Conservation (phyloP, 2,329 filamentous ascomycete genomes). For the Penicillium sp. region DNA sequence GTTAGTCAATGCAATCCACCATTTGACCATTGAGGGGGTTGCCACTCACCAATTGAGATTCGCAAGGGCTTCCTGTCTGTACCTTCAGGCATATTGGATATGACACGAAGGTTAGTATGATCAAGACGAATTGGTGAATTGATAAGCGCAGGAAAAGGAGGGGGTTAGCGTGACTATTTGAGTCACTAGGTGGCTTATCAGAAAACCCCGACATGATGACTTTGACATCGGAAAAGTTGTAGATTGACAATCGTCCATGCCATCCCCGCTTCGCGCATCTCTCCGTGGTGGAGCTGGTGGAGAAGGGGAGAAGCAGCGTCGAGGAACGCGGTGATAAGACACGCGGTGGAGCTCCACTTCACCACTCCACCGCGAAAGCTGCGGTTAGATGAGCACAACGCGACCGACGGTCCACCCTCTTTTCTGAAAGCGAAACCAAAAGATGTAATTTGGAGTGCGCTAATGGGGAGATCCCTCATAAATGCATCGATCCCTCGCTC, state of each 20-base stretch:
- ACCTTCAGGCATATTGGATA: constrained; percentile 5
- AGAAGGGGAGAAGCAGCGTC: neutral
- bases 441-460: neutral
- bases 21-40: neutral
- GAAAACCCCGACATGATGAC: neutral
- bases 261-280: constrained; percentile 1
- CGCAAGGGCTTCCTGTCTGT: neutral
- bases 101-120: neutral
- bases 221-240: neutral
- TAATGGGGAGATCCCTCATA: neutral
- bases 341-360: constrained; percentile 10
- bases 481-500: constrained; percentile 2
- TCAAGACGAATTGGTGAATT: neutral
- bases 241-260: neutral
- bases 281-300: constrained; percentile 8
- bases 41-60: constrained; percentile 1
- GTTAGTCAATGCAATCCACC: neutral
- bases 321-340: neutral
- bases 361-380: neutral
- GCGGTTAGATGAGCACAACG: neutral
- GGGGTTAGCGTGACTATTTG: constrained; percentile 1
- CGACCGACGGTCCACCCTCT: neutral
- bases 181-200: neutral
- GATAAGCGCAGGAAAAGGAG: neutral
- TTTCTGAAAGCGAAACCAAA: neutral